Conservation (phyloP, 2,329 filamentous ascomycete genomes). For the Aspergillus ochraceoroseus region DNA sequence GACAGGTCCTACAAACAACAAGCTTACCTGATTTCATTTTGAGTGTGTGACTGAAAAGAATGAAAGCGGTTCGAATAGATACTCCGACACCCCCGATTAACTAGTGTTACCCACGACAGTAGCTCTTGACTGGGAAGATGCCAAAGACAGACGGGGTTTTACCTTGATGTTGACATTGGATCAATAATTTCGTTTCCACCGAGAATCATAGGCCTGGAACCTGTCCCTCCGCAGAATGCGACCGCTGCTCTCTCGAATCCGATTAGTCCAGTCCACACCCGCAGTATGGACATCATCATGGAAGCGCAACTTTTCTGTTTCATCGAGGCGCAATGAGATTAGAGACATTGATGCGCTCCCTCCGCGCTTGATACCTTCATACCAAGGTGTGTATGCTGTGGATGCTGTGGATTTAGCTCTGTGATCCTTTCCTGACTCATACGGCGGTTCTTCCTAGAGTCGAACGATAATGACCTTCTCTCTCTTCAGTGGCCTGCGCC, state of each 20-base stretch:
- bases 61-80: slow-evolving; percentile 1
- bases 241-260: slow-evolving; percentile 16
- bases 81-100: no score
- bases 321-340: slow-evolving; percentile 40
- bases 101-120: no score
- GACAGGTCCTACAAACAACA: no score
- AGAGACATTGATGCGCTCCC: slow-evolving; percentile 44
- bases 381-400: slow-evolving; percentile 51
- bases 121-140: no score
- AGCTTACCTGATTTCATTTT: no score
- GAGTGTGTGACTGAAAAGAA: no score
- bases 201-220: neutral
- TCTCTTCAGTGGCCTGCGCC: slow-evolving; percentile 64
- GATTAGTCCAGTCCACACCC: slow-evolving; percentile 12
- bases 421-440: slow-evolving; percentile 2
- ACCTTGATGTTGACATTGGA: no score
- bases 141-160: no score
- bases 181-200: no score
- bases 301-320: slow-evolving; percentile 42
- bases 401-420: neutral
- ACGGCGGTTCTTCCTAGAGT: slow-evolving; percentile 43
- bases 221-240: slow-evolving; percentile 19
- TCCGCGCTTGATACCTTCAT: slow-evolving; percentile 56
- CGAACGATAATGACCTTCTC: slow-evolving; percentile 55
- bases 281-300: slow-evolving; percentile 7